Evolutionary conservation across 2,329 filamentous ascomycete genomes (phyloP), one percentile per base, ranked within the genome.

Genomic region (Calonectria fujianensis): DNA sequence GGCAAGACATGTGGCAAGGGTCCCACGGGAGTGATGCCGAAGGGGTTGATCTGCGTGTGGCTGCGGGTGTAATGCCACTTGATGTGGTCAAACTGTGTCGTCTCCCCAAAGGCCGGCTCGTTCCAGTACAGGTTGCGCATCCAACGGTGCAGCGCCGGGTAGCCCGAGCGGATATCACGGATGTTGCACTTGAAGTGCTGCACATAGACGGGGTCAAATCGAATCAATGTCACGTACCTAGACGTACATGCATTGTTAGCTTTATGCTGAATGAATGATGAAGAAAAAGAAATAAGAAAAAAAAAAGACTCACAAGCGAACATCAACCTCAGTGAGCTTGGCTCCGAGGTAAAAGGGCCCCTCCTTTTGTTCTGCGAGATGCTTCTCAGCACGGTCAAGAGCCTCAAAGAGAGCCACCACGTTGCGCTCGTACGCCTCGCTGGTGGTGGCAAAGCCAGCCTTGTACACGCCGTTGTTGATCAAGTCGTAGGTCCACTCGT

Each of bases 1-100:
- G 90, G 91, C 85, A 98, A 81, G 76, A 99, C 94, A 86, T 97
- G 90, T 50, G 96, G 96, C 82, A 95, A 80, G 7, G 97, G 96
- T 0, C 96, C 96, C 20, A 98, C 83, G 1, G 96, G 96, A 31
- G 95, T 96, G 82, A 99, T 98, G 50, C 89, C 87, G 65, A 88
- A 85, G 20, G 92, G 92, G 85, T 94, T 94, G 83, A 94, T 93
- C 86, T 94, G 90, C 13, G 88, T 88, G 81, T 92, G 90, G 78
- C 89, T 92, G 80, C 89, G 87, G 74, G 91, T 91, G 83, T 91
- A 92, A 83, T 93, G 92, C 84, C 88, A 94, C 91, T 98, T 98
- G 88, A 98, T 98, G 86, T 99, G 97, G 84, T 97, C 91, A 84
- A 98, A 98, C 85, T 98, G 91, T 29, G 96, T 98, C 75, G 96